phyloP scores from a whole-genome alignment of 805 yeast genomes.

The Cyberlindnera meyerae region DNA sequence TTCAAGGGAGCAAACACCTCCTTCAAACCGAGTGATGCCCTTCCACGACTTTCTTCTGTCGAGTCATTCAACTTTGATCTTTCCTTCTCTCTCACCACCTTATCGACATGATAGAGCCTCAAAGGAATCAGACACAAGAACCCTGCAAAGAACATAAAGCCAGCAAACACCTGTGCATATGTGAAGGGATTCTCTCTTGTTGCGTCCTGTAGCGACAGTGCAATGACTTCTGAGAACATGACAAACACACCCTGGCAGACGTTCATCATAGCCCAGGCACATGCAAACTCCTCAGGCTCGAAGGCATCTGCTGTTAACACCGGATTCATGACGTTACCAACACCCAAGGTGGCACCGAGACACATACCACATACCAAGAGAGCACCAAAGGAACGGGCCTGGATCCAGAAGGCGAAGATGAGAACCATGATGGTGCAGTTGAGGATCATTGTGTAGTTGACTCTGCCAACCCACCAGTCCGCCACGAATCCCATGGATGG shows the following conservation, averaged over 20 bases:
- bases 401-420: conserved; percentile 43
- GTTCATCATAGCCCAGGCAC: conserved; percentile 37
- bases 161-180: conserved; percentile 58
- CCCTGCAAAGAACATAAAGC: conserved; percentile 40
- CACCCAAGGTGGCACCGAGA: conserved; percentile 42
- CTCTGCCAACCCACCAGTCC: conserved; percentile 40
- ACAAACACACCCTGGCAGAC: conserved; percentile 29
- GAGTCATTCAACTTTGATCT: too few species aligned
- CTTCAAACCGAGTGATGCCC: too few species aligned
- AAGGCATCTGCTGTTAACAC: conserved; percentile 38
- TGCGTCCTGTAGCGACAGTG: conserved; percentile 38
- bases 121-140: conserved; percentile 38
- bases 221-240: conserved; percentile 50
- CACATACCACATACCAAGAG: conserved; percentile 38
- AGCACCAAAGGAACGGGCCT: conserved; percentile 33
- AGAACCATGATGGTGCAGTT: conserved; percentile 33
- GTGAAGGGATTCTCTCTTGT: conserved; percentile 38
- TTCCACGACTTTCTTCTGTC: too few species aligned
- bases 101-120: conserved; percentile 45
- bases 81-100: conserved; percentile 21
- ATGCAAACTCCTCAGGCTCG: conserved; percentile 31
- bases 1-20: conserved; percentile 2
- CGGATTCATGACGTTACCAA: conserved; percentile 37
- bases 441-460: conserved; percentile 37
- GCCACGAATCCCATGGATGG: conserved; percentile 43